phyloP scores from a whole-genome alignment of 2,329 filamentous ascomycete genomes.

The Calonectria multiphialidica region DNA sequence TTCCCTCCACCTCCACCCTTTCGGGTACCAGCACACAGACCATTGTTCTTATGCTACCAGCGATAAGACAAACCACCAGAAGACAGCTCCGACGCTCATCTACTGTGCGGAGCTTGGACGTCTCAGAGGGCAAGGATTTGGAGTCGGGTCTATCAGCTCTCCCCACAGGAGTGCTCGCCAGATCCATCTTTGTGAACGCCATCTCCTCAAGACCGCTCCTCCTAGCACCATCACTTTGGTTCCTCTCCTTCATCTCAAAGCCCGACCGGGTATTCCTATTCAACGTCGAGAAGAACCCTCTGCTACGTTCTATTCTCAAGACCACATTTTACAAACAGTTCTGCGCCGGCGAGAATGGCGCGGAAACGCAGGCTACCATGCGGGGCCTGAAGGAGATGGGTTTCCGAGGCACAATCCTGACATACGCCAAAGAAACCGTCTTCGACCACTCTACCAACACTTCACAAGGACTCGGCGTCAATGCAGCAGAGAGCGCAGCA shows the following conservation, averaged over 20 bases:
- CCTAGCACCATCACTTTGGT: slow-evolving; percentile 51
- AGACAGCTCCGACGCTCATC: slow-evolving; percentile 9
- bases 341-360: slow-evolving; percentile 63
- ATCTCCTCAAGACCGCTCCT: slow-evolving; percentile 59
- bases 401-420: slow-evolving; percentile 68
- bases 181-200: slow-evolving; percentile 58
- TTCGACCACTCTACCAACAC: slow-evolving; percentile 52
- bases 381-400: slow-evolving; percentile 60
- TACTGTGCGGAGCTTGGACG: slow-evolving; percentile 3
- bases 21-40: slow-evolving; percentile 7
- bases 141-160: slow-evolving; percentile 44
- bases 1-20: slow-evolving; percentile 10
- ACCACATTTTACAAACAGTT: slow-evolving; percentile 68
- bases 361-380: slow-evolving; percentile 59
- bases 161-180: slow-evolving; percentile 50
- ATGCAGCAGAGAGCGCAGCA: slow-evolving; percentile 54
- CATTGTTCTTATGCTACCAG: slow-evolving; percentile 8
- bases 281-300: slow-evolving; percentile 62
- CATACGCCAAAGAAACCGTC: slow-evolving; percentile 61
- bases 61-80: neutral
- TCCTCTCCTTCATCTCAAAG: slow-evolving; percentile 50
- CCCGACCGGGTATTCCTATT: slow-evolving; percentile 51
- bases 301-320: slow-evolving; percentile 61
- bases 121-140: neutral
- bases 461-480: slow-evolving; percentile 38